Percentiles rank a stretch among this genome's conserved stretches.
phyloP scores from a whole-genome alignment of 768 basidiomycete species.

The Pholiota molesta region DNA sequence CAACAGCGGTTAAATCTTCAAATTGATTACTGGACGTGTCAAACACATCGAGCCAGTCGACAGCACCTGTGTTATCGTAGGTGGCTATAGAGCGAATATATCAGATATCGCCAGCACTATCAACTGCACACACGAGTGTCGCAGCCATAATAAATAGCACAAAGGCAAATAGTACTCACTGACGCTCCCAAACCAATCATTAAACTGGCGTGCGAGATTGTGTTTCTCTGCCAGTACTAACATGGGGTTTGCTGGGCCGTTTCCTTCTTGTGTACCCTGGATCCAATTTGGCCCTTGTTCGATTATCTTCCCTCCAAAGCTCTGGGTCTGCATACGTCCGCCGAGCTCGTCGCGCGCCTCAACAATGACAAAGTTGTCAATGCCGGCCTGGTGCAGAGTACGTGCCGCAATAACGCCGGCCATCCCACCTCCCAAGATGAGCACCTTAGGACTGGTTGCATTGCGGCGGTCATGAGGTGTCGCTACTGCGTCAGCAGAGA shows the following conservation, averaged over 20 bases:
- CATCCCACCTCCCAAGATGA: slow-evolving; percentile 70
- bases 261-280: slow-evolving; percentile 48
- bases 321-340: slow-evolving; percentile 55
- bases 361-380: slow-evolving; percentile 61
- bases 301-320: slow-evolving; percentile 51
- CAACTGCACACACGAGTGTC: neutral
- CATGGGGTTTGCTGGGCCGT: slow-evolving; percentile 62
- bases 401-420: slow-evolving; percentile 68
- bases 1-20: slow-evolving; percentile 41
- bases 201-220: slow-evolving; percentile 46
- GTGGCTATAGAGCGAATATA: slow-evolving; percentile 40
- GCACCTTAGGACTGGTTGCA: slow-evolving; percentile 30
- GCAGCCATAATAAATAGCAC: neutral
- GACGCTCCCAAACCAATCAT: slow-evolving; percentile 44
- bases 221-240: slow-evolving; percentile 59
- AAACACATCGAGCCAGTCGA: slow-evolving; percentile 51
- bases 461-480: neutral
- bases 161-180: slow-evolving; percentile 35
- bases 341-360: slow-evolving; percentile 64
- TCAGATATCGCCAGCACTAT: neutral
- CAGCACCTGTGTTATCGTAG: slow-evolving; percentile 52
- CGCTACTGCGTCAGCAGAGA: neutral
- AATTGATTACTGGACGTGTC: slow-evolving; percentile 43
- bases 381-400: slow-evolving; percentile 53
- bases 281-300: slow-evolving; percentile 69